These are phyloP conservation scores for Gossypium raimondii DNA, from an alignment of 345 rosid species.

Conservation along the genomic window DNA sequence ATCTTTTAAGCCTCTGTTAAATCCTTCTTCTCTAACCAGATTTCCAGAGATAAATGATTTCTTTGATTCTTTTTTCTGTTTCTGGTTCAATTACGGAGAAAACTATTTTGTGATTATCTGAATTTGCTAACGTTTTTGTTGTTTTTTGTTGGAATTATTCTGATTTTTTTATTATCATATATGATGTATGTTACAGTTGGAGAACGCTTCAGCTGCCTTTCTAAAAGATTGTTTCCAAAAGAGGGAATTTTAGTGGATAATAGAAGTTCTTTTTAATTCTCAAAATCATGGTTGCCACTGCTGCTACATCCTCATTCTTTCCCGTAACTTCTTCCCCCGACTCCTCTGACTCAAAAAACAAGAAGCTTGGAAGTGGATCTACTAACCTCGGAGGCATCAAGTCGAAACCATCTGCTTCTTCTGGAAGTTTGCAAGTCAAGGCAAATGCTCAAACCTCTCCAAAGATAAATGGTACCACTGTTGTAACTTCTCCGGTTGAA, in stretches of 20 bases:
- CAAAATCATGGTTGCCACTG: constrained; percentile 61
- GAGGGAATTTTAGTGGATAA: constrained; percentile 2
- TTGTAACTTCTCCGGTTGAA: constrained; percentile 43
- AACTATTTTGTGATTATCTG: neutral
- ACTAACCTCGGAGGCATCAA: constrained; percentile 46
- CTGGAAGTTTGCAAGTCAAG: constrained; percentile 67
- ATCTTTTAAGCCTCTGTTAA: neutral
- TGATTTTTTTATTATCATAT: neutral
- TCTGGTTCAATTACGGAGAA: neutral
- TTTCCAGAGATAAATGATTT: neutral
- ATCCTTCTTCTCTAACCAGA: neutral
- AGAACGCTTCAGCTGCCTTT: neutral
- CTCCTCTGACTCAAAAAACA: constrained; percentile 35
- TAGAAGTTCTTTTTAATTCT: neutral
- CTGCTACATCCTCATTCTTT: constrained; percentile 74
- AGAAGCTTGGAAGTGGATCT: constrained; percentile 49
- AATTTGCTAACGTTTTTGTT: neutral
- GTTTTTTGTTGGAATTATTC: neutral
- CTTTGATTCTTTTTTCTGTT: neutral
- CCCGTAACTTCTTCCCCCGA: constrained; percentile 55
- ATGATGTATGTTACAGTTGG: constrained; percentile 6
- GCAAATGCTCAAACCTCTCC: constrained; percentile 89
- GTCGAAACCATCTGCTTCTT: constrained; percentile 33
- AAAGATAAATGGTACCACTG: constrained; percentile 69
- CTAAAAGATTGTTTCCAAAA: neutral